Evolutionary conservation across 179 eudicot species (phyloP).

Genomic region (Sideroxylon spinosum): DNA sequence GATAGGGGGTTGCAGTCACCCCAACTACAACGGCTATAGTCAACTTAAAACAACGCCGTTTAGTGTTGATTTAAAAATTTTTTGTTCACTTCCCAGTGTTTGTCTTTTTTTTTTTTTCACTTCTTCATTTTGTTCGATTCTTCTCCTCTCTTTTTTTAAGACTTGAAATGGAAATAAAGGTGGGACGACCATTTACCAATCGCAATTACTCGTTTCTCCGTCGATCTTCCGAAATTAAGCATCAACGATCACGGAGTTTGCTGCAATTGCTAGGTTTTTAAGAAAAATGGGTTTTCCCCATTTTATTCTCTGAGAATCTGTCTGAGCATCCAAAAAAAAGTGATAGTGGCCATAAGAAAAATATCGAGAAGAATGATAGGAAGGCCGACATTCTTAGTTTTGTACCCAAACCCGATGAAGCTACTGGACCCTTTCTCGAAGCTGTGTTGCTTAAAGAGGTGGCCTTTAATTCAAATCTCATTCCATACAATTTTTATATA

Average conservation of each 20-base stretch:
- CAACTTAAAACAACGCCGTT: too few relatives aligned
- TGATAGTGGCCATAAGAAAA: constrained; percentile 36
- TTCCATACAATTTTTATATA: too few relatives aligned
- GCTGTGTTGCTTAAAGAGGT: constrained; percentile 82
- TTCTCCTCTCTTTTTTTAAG: neutral
- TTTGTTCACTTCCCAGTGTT: too few relatives aligned
- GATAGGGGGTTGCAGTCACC: too few relatives aligned
- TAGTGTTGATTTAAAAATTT: too few relatives aligned
- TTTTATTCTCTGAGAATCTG: constrained; percentile 25
- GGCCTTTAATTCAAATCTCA: neutral
- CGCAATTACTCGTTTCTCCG: neutral
- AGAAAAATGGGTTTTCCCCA: constrained; percentile 31
- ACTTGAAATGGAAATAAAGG: neutral
- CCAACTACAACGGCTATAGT: too few relatives aligned
- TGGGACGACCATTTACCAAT: neutral
- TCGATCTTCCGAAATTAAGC: constrained; percentile 8
- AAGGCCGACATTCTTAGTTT: constrained; percentile 64
- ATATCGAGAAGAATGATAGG: constrained; percentile 17
- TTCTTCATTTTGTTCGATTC: too few relatives aligned
- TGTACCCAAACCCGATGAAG: constrained; percentile 61
- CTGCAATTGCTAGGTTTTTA: constrained; percentile 17
- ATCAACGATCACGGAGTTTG: constrained; percentile 5
- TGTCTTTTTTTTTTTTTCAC: too few relatives aligned
- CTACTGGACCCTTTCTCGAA: constrained; percentile 82
- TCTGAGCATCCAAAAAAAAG: constrained; percentile 25